A percentile compares a stretch with the other conserved stretches of the same genome.
These are phyloP conservation scores for Boechera retrofracta DNA, from an alignment of 345 rosid genomes.

Conservation along the genomic window DNA sequence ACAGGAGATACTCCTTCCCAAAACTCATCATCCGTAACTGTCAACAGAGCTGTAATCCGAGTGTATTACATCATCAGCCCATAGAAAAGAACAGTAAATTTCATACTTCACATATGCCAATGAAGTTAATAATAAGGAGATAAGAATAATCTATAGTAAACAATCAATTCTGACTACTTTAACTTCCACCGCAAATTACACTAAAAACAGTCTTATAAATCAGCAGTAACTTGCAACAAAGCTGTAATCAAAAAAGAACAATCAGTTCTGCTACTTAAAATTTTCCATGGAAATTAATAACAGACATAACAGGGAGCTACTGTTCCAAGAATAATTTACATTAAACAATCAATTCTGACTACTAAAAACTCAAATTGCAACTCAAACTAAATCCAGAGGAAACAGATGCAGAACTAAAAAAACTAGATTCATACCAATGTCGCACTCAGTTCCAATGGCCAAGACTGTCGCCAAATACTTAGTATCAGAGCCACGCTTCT, in stretches of 20 bases:
- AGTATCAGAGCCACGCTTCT: constrained; percentile 89
- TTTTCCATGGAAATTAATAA: background rate
- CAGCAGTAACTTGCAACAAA: constrained; percentile 69
- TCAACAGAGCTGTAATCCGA: constrained; percentile 63
- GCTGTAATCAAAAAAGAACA: background rate
- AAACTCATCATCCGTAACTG: constrained; percentile 81
- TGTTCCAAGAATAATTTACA: background rate
- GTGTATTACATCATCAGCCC: background rate
- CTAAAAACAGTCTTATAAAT: background rate
- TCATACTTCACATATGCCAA: background rate
- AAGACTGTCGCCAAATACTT: constrained; percentile 89
- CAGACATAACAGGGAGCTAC: background rate
- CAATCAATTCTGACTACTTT: background rate
- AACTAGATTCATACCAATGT: constrained; percentile 61
- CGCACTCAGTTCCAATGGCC: constrained; percentile 92
- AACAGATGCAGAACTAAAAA: background rate
- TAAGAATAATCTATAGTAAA: background rate
- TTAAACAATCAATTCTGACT: background rate
- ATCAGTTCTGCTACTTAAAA: constrained; percentile 4
- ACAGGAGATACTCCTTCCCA: constrained; percentile 91
- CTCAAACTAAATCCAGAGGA: background rate
- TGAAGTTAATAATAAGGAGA: background rate
- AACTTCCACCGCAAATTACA: background rate
- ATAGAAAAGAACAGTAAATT: background rate
- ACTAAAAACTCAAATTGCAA: background rate